A percentile compares a stretch with the other conserved stretches of the same genome.
Evolutionary conservation across 1,284 basidiomycete genomes (phyloP).

Genomic region (Trametes sp.): DNA sequence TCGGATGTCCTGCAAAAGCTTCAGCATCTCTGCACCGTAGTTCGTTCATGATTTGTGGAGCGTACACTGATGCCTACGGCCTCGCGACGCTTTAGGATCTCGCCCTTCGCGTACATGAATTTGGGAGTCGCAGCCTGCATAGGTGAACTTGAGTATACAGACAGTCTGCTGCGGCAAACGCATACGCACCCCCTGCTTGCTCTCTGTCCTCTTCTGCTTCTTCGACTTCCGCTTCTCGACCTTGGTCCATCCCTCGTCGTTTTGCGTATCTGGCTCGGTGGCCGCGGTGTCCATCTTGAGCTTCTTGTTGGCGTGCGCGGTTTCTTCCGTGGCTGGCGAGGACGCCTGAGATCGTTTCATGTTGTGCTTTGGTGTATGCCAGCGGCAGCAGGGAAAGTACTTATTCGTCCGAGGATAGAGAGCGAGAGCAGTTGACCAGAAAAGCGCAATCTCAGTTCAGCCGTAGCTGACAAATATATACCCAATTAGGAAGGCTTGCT

Average conservation of each 20-base stretch:
- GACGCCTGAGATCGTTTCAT: conserved; percentile 28
- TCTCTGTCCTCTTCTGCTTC: conserved; percentile 65
- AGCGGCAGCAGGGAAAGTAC: too few relatives aligned
- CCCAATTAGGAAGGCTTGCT: too few relatives aligned
- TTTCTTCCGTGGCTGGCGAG: conserved; percentile 4
- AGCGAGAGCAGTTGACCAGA: neutral
- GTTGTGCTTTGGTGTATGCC: neutral
- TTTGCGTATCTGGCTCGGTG: conserved; percentile 23
- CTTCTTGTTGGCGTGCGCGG: conserved; percentile 15
- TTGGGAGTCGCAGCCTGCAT: conserved; percentile 65
- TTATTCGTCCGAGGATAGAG: too few relatives aligned
- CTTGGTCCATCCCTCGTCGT: conserved; percentile 64
- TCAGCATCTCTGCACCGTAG: neutral
- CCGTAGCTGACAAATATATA: too few relatives aligned
- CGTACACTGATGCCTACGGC: conserved; percentile 81
- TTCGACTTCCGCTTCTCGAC: conserved; percentile 69
- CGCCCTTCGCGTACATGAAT: conserved; percentile 81
- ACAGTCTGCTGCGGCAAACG: conserved; percentile 42
- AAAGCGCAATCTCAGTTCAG: neutral
- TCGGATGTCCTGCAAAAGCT: conserved; percentile 72
- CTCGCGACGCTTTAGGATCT: conserved; percentile 75
- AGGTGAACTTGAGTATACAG: neutral
- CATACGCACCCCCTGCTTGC: conserved; percentile 69
- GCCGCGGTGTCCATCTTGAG: conserved; percentile 16
- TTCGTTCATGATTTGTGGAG: neutral